These are phyloP conservation scores for Erodium trifolium DNA, from an alignment of 441 rosid species.

Conservation along the genomic window DNA sequence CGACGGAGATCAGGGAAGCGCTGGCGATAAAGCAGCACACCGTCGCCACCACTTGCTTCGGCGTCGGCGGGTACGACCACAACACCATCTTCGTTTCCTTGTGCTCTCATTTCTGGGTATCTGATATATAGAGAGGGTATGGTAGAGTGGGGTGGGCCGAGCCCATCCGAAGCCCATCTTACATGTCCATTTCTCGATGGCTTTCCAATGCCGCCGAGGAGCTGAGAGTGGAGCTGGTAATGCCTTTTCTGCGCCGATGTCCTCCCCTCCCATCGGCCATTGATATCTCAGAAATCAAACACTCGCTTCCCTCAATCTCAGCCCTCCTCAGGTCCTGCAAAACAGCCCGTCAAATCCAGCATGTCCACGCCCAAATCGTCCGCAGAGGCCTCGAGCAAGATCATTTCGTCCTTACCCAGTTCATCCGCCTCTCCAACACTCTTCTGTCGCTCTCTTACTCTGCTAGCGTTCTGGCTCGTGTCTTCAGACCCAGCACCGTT, in stretches of 20 bases:
- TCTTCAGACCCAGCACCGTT: conserved; percentile 38
- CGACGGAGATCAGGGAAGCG: conserved; percentile 36
- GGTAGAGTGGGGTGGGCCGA: not conserved
- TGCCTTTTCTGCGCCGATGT: too few relatives aligned
- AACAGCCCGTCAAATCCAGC: conserved; percentile 38
- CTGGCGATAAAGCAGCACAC: conserved; percentile 38
- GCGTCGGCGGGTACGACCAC: conserved; percentile 66
- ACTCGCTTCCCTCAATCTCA: conserved; percentile 31
- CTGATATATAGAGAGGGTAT: not conserved
- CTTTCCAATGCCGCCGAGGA: too few relatives aligned
- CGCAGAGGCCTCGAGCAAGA: conserved; percentile 69
- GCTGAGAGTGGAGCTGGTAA: too few relatives aligned
- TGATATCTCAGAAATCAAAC: too few relatives aligned
- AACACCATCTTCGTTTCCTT: conserved; percentile 31
- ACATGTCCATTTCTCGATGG: too few relatives aligned
- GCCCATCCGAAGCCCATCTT: too few relatives aligned
- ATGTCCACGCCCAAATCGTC: conserved; percentile 60
- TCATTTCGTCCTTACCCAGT: conserved; percentile 40
- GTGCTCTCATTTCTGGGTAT: not conserved
- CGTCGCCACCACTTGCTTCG: conserved; percentile 45
- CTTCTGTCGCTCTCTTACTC: conserved; percentile 31
- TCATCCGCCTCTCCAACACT: conserved; percentile 30
- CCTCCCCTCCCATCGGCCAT: too few relatives aligned
- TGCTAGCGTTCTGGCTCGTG: conserved; percentile 35
- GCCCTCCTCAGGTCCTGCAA: conserved; percentile 49